Evolutionary conservation across 2,329 filamentous ascomycete species (phyloP).

Genomic region (Botrytis galanthina): DNA sequence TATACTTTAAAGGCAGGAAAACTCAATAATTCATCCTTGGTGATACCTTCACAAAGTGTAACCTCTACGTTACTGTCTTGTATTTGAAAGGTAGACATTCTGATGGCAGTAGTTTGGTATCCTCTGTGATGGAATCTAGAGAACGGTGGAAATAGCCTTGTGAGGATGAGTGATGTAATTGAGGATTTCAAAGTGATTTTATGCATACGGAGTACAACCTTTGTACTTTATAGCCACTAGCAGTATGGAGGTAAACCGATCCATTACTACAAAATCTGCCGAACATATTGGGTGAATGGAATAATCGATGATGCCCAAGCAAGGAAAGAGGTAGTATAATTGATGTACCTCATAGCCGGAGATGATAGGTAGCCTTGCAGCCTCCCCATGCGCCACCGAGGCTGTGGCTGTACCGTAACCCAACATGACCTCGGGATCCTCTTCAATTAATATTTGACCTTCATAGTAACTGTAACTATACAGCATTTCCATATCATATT

Average conservation of each 20-base stretch:
- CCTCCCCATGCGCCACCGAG: neutral
- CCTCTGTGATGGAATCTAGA: neutral
- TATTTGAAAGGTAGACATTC: constrained; percentile 44
- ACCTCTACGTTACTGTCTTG: constrained; percentile 43
- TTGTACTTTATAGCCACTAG: neutral
- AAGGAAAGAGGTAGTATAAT: neutral
- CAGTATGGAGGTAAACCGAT: neutral
- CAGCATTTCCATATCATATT: neutral
- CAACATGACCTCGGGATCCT: neutral
- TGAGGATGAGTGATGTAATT: constrained; percentile 9
- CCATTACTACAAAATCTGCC: neutral
- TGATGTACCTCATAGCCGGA: neutral
- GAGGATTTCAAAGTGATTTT: neutral
- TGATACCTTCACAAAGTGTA: constrained; percentile 46
- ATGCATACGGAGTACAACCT: constrained; percentile 6
- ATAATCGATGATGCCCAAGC: neutral
- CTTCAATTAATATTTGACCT: no score
- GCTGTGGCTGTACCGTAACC: neutral
- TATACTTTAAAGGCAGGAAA: constrained; percentile 51
- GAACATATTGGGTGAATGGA: neutral
- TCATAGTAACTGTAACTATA: neutral
- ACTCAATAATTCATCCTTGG: constrained; percentile 44
- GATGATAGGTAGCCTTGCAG: constrained; percentile 1
- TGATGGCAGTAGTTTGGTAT: neutral
- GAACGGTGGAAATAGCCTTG: neutral